phyloP scores from a whole-genome alignment of 1,284 basidiomycete genomes.

The Cryptococcus hybrid region DNA sequence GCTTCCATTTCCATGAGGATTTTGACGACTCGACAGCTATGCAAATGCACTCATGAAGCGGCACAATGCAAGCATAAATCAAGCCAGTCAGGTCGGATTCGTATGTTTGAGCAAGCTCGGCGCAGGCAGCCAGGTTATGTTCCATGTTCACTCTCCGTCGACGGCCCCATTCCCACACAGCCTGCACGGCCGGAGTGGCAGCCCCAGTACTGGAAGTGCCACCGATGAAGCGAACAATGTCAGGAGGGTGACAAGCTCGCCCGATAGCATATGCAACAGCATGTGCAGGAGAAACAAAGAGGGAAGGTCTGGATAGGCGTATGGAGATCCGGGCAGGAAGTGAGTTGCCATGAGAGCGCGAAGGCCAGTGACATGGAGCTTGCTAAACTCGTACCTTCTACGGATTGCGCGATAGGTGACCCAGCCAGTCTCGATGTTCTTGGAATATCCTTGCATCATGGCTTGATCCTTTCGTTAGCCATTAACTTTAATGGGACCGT shows the following conservation, averaged over 20 bases:
- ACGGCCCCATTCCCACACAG: constrained; percentile 30
- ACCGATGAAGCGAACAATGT: constrained; percentile 30
- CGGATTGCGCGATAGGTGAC: constrained; percentile 34
- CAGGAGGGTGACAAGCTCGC: constrained; percentile 29
- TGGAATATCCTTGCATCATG: constrained; percentile 5
- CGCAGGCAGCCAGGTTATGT: constrained; percentile 23
- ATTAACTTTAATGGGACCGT: background rate
- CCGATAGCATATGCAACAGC: constrained; percentile 28
- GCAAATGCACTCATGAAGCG: constrained; percentile 32
- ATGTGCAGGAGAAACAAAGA: constrained; percentile 2
- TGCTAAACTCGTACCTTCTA: constrained; percentile 31
- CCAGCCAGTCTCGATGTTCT: constrained; percentile 26
- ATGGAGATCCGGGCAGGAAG: constrained; percentile 30
- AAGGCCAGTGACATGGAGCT: constrained; percentile 27
- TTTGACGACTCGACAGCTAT: constrained; percentile 28
- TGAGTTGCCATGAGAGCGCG: constrained; percentile 35
- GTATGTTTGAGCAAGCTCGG: constrained; percentile 21
- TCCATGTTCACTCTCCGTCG: constrained; percentile 31
- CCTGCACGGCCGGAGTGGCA: constrained; percentile 24
- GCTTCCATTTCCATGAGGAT: constrained; percentile 41
- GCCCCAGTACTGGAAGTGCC: constrained; percentile 10
- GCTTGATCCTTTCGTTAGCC: background rate
- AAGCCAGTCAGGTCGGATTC: constrained; percentile 6
- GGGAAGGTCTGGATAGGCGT: constrained; percentile 29
- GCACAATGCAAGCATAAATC: constrained; percentile 15